phyloP scores from a whole-genome alignment of 2,329 filamentous ascomycete species.

The Blastomyces emzantsi region DNA sequence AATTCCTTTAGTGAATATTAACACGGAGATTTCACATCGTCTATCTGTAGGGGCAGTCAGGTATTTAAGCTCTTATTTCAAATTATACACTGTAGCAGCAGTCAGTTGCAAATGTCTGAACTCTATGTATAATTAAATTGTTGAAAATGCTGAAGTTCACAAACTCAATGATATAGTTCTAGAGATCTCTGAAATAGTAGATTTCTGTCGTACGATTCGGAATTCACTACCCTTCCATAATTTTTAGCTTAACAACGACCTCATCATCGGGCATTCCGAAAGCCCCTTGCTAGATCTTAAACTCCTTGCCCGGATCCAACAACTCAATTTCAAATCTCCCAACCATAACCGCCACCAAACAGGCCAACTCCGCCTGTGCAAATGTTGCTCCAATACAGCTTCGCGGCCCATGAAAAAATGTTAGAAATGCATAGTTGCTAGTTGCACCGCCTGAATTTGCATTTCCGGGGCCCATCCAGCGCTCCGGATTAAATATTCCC shows the following conservation, averaged over 20 bases:
- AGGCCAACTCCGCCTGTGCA: slow-evolving; percentile 76
- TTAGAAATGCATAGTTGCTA: slow-evolving; percentile 69
- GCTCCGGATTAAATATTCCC: slow-evolving; percentile 64
- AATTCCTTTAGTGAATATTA: too few relatives aligned
- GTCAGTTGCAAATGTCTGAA: too few relatives aligned
- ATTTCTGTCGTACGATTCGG: neutral
- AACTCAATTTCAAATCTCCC: slow-evolving; percentile 53
- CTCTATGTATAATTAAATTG: neutral
- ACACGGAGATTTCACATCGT: too few relatives aligned
- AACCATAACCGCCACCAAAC: slow-evolving; percentile 65
- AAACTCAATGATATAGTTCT: neutral
- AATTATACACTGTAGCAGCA: too few relatives aligned
- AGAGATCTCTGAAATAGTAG: too few relatives aligned
- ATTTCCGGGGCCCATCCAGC: slow-evolving; percentile 51
- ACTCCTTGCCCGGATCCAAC: slow-evolving; percentile 30
- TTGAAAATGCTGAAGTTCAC: neutral
- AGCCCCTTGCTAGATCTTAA: slow-evolving; percentile 30
- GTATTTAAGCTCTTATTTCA: too few relatives aligned
- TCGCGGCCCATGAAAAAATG: slow-evolving; percentile 77
- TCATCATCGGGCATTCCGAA: slow-evolving; percentile 34
- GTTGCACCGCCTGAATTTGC: slow-evolving; percentile 57
- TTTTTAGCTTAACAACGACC: slow-evolving; percentile 29
- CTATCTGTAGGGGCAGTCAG: too few relatives aligned
- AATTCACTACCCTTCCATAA: slow-evolving; percentile 20
- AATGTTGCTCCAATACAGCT: slow-evolving; percentile 79